phyloP scores from a whole-genome alignment of 331 rosid genomes.

The Acacia pycnantha region DNA sequence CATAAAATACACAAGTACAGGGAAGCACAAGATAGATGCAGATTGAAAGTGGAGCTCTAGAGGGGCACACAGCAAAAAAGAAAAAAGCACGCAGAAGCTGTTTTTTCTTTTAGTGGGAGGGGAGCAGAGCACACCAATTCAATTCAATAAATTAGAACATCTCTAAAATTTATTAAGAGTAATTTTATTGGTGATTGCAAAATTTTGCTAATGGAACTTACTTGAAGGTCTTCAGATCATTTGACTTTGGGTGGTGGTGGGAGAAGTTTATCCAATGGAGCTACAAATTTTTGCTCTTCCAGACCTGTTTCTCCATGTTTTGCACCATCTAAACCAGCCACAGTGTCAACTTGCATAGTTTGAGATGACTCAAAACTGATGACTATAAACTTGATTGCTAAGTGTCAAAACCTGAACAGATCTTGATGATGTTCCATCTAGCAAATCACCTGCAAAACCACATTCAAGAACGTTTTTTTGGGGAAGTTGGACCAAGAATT shows the following conservation, averaged over 20 bases:
- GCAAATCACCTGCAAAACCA: constrained; percentile 56
- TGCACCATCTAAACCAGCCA: constrained; percentile 49
- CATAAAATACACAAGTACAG: no score
- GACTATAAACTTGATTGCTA: constrained; percentile 48
- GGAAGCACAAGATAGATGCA: neutral
- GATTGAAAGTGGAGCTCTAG: no score
- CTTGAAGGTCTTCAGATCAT: no score
- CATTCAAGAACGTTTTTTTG: no score
- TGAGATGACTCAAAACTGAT: constrained; percentile 51
- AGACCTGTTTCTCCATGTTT: constrained; percentile 41
- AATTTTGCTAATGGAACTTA: no score
- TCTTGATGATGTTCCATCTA: constrained; percentile 49
- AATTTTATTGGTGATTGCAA: no score
- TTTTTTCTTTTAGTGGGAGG: no score
- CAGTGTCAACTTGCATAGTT: constrained; percentile 31
- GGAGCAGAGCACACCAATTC: no score
- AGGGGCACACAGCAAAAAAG: no score
- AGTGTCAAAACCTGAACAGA: constrained; percentile 47
- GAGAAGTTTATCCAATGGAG: constrained; percentile 66
- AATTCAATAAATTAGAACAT: no score
- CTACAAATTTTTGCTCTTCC: constrained; percentile 46
- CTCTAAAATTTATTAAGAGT: no score
- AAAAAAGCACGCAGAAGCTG: no score
- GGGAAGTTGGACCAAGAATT: neutral
- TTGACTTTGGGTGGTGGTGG: constrained; percentile 47